Evolutionary conservation across 345 rosid species (phyloP), one percentile per base, ranked within the genome.

Genomic region (Cardamine chenopodiifolia): DNA sequence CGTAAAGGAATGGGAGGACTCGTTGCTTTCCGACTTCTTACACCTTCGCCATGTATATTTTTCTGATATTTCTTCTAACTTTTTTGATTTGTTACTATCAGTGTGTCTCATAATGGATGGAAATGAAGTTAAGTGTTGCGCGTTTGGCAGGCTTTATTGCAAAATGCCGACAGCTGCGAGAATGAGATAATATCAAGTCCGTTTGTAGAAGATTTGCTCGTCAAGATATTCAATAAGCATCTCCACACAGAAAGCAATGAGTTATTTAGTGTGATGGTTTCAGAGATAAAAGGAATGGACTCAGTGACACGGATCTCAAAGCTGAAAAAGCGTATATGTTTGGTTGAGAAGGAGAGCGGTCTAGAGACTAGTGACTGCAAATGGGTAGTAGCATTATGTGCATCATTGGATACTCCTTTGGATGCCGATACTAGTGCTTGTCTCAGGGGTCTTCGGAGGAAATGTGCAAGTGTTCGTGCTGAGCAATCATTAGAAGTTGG

Each of bases 301-400:
- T 76, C 88, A 10, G 93, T 94, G 29, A 81, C 87, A 3, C 85
- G 93, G 34, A 86, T 84, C 13, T 87, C 87, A 3, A 82, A 53
- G 79, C 87, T 94, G 70, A 87, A 83, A 82, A 87, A 87, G 71
- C 85, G 80, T 47, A 86, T 91, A 78, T 66, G 60, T 66, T 68
- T 68, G 7, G 71, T 85, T 10, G 97, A 88, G 80, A 75, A 77
- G 9, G 62, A 37, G 73, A 72, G 44, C 55, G 47, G 59, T 8
- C 75, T 88, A 26, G 69, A 86, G 8, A 83, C 78, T 69, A 77
- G 57, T 8, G 91, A 87, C 19, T 84, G 87, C 23, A 40, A 75
- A 45, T 94, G 97, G 97, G 78, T 91, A 17, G 87, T 87, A 72
- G 88, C 95, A 12, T 79, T 91, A 19, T 87, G 93, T 52, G 90